phyloP scores from a whole-genome alignment of 2,329 filamentous ascomycete species.

The Rutstroemia sydowiana region DNA sequence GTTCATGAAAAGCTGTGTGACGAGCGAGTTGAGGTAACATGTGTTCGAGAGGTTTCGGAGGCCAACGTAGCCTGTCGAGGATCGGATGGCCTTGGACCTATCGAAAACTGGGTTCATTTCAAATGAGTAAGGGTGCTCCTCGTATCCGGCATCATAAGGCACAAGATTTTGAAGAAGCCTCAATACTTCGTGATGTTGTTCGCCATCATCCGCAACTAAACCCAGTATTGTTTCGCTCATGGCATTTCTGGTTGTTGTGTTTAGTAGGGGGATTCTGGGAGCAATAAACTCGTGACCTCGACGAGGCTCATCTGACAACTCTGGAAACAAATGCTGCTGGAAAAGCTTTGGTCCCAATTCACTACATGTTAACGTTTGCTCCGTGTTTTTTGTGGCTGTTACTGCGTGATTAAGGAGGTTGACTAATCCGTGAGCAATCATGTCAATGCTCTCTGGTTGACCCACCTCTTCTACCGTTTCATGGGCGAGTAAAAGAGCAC shows the following conservation, averaged over 20 bases:
- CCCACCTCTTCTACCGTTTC: slow-evolving; percentile 35
- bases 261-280: slow-evolving; percentile 42
- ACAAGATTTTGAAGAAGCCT: slow-evolving; percentile 43
- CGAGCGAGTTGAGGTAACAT: slow-evolving; percentile 91
- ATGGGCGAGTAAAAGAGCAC: slow-evolving; percentile 33
- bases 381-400: slow-evolving; percentile 22
- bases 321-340: slow-evolving; percentile 58
- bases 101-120: slow-evolving; percentile 58
- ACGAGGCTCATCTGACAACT: slow-evolving; percentile 31
- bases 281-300: slow-evolving; percentile 22
- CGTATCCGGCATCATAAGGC: slow-evolving; percentile 38
- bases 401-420: slow-evolving; percentile 31
- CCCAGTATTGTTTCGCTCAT: slow-evolving; percentile 54
- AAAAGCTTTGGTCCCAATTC: slow-evolving; percentile 47
- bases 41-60: slow-evolving; percentile 91
- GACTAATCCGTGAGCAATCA: slow-evolving; percentile 31
- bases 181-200: slow-evolving; percentile 46
- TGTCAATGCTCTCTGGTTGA: slow-evolving; percentile 28
- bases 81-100: slow-evolving; percentile 59
- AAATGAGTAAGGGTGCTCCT: slow-evolving; percentile 45
- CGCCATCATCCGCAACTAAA: slow-evolving; percentile 45
- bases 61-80: slow-evolving; percentile 76
- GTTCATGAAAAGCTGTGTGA: slow-evolving; percentile 97
- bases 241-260: slow-evolving; percentile 47
- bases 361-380: slow-evolving; percentile 24